phyloP scores from a whole-genome alignment of 148 eudicot species.

The Rhododendron kiyosumense region DNA sequence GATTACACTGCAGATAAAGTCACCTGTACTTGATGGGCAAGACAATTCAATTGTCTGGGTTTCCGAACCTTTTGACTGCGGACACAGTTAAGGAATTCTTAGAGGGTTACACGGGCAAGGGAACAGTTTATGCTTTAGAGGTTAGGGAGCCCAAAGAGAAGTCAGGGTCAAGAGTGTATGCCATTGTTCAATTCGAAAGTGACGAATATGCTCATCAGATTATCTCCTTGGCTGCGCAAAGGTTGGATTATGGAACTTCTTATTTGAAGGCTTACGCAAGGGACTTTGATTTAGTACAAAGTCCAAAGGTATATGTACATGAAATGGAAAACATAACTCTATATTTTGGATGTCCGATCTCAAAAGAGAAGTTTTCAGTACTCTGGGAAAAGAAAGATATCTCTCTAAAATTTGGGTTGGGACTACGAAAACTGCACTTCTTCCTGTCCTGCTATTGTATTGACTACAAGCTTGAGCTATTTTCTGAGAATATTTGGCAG shows the following conservation, averaged over 20 bases:
- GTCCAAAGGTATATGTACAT: constrained; percentile 10
- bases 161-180: constrained; percentile 27
- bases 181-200: constrained; percentile 37
- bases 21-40: constrained; percentile 18
- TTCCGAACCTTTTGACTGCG: constrained; percentile 26
- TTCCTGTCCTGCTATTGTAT: not conserved
- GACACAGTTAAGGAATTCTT: constrained; percentile 20
- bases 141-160: constrained; percentile 23
- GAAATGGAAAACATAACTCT: constrained; percentile 14
- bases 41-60: constrained; percentile 36
- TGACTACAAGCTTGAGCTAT: constrained; percentile 21
- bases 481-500: constrained; percentile 57
- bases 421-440: constrained; percentile 20
- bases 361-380: constrained; percentile 19
- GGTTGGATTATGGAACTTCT: constrained; percentile 29
- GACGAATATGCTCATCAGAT: constrained; percentile 18
- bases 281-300: constrained; percentile 11
- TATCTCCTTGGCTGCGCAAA: constrained; percentile 17
- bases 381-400: constrained; percentile 13
- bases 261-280: constrained; percentile 25
- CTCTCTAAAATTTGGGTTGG: constrained; percentile 20
- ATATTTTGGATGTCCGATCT: constrained; percentile 18
- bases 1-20: not conserved
- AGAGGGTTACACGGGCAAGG: constrained; percentile 32
- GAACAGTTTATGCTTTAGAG: constrained; percentile 39